phyloP scores from a whole-genome alignment of 2,329 filamentous ascomycete genomes.

The Chrysoporthe deuterocubensis region DNA sequence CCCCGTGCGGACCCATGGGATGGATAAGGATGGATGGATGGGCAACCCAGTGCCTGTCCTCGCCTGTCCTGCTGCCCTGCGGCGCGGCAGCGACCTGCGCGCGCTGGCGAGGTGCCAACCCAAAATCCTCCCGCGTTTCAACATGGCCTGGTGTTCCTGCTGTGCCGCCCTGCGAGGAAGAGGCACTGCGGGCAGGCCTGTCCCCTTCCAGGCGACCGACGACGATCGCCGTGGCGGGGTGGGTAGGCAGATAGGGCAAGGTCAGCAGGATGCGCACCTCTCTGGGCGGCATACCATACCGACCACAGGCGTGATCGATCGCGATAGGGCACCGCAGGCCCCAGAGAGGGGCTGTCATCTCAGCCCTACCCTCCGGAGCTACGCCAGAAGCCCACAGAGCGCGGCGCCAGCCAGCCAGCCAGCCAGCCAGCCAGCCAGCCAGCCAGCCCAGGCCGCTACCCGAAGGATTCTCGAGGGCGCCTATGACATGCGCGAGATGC shows the following conservation, averaged over 20 bases:
- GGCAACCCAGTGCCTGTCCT: background rate
- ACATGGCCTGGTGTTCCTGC: background rate
- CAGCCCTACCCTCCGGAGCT: constrained; percentile 21
- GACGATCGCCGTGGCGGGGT: too few relatives aligned
- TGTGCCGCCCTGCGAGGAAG: background rate
- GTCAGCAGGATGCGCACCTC: too few relatives aligned
- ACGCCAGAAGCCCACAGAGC: background rate
- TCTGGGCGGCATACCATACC: too few relatives aligned
- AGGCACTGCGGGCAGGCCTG: too few relatives aligned
- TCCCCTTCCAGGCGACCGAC: too few relatives aligned
- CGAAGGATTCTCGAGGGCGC: background rate
- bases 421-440: background rate
- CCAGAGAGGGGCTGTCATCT: constrained; percentile 19
- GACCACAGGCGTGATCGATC: too few relatives aligned
- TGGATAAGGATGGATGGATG: background rate
- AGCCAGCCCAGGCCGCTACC: background rate
- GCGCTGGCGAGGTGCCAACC: background rate
- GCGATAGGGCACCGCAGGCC: too few relatives aligned
- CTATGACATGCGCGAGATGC: constrained; percentile 8
- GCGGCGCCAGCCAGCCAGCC: background rate
- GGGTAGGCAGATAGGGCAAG: too few relatives aligned
- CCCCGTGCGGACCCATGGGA: too few relatives aligned
- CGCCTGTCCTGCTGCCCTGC: constrained; percentile 1
- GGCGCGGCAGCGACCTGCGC: background rate
- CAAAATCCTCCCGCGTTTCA: constrained; percentile 22